Evolutionary conservation across 1,139 yeast genomes (phyloP).

Genomic region (Groenewaldozyma sp.): DNA sequence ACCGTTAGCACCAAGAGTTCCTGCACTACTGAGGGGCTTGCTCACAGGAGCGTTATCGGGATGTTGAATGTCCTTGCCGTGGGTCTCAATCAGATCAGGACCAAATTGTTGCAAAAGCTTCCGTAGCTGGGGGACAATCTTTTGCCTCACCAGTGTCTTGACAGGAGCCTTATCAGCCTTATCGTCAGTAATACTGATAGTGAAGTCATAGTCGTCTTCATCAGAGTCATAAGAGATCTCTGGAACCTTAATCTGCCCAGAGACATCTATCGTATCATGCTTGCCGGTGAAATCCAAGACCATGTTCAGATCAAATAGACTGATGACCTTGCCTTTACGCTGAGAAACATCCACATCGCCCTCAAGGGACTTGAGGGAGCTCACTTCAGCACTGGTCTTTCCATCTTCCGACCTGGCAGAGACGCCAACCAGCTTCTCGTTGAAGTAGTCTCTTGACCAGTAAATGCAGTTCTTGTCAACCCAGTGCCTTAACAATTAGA

Average conservation of each 20-base stretch:
- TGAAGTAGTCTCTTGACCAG: conserved; percentile 79
- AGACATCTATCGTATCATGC: conserved; percentile 28
- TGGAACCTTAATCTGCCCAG: conserved; percentile 74
- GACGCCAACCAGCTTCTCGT: conserved; percentile 46
- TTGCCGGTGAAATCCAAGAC: conserved; percentile 52
- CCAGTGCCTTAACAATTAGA: conserved; percentile 65
- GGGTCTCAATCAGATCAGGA: conserved; percentile 57
- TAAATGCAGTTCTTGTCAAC: conserved; percentile 93
- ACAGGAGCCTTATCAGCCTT: conserved; percentile 44
- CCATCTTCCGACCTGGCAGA: conserved; percentile 29
- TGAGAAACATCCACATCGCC: conserved; percentile 97
- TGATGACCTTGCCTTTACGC: conserved; percentile 92
- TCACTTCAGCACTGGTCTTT: conserved; percentile 37
- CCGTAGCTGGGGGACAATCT: conserved; percentile 64
- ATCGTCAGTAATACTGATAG: conserved; percentile 52
- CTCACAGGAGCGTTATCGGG: conserved; percentile 30
- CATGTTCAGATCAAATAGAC: conserved; percentile 73
- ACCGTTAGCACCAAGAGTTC: conserved; percentile 13
- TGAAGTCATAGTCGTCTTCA: conserved; percentile 75
- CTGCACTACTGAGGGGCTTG: conserved; percentile 38
- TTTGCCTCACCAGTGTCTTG: conserved; percentile 44
- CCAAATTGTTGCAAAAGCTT: conserved; percentile 57
- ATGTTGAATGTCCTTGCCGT: conserved; percentile 84
- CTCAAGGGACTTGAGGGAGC: conserved; percentile 58
- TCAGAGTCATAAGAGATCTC: conserved; percentile 95